Percentiles rank a stretch among this genome's conserved stretches.
These are phyloP conservation scores for Phytopythium montanum DNA, from an alignment of 352 stramenopile species.

Conservation along the genomic window DNA sequence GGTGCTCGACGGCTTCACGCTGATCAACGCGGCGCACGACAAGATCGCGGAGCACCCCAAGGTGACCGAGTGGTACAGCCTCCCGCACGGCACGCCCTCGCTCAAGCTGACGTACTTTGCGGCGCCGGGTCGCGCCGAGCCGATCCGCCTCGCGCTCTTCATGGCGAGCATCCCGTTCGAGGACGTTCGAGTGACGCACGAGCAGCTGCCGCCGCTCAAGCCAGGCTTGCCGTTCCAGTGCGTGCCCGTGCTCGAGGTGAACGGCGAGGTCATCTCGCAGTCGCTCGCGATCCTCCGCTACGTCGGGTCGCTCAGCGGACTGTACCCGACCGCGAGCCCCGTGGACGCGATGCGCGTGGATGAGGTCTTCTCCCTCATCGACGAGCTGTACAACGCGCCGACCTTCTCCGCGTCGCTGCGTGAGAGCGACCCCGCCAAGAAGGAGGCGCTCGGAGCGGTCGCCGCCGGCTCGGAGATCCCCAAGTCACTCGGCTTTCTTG, in stretches of 20 bases:
- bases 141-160: slow-evolving; percentile 46
- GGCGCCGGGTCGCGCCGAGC: slow-evolving; percentile 37
- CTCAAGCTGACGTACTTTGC: slow-evolving; percentile 75
- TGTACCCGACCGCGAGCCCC: slow-evolving; percentile 34
- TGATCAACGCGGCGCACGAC: slow-evolving; percentile 21
- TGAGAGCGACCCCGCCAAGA: slow-evolving; percentile 23
- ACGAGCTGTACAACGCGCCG: slow-evolving; percentile 27
- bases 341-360: slow-evolving; percentile 32
- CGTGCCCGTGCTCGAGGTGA: slow-evolving; percentile 44
- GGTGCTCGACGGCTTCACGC: slow-evolving; percentile 23
- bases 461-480: slow-evolving; percentile 24
- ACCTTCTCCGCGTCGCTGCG: slow-evolving; percentile 7
- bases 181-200: slow-evolving; percentile 36
- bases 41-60: slow-evolving; percentile 24
- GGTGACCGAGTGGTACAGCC: slow-evolving; percentile 29
- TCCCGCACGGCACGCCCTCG: slow-evolving; percentile 6
- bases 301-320: slow-evolving; percentile 34
- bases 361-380: slow-evolving; percentile 31
- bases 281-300: slow-evolving; percentile 59
- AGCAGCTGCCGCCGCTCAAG: slow-evolving; percentile 24
- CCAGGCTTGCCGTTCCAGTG: slow-evolving; percentile 27
- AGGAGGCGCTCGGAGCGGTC: slow-evolving; percentile 27
- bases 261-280: slow-evolving; percentile 44
- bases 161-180: slow-evolving; percentile 61
- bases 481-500: slow-evolving; percentile 26